Percentiles rank a stretch among this genome's conserved stretches.
Evolutionary conservation across 2,329 filamentous ascomycete species (phyloP).

Genomic region (Venturia pyrina): DNA sequence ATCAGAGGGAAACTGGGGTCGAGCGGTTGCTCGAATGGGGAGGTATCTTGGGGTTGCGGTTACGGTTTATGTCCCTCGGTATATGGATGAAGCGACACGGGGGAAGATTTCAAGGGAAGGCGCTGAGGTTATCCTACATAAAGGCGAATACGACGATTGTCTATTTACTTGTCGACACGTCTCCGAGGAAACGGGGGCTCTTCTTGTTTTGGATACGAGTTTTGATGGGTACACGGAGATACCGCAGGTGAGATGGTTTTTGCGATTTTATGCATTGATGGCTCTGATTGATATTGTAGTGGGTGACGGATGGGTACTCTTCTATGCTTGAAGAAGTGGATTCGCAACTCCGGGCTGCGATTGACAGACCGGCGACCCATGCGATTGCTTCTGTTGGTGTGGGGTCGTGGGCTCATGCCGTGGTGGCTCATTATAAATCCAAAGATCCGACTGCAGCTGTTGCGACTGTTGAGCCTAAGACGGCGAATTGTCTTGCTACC

Average conservation of each 20-base stretch:
- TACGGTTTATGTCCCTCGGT: slow-evolving; percentile 52
- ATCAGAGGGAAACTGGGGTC: slow-evolving; percentile 69
- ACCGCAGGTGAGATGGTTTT: slow-evolving; percentile 37
- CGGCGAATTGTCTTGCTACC: slow-evolving; percentile 48
- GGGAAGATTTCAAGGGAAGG: slow-evolving; percentile 52
- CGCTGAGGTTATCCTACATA: slow-evolving; percentile 44
- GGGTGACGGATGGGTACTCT: slow-evolving; percentile 69
- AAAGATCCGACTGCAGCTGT: slow-evolving; percentile 30
- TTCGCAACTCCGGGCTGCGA: slow-evolving; percentile 41
- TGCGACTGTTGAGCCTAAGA: slow-evolving; percentile 61
- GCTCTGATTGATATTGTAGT: slow-evolving; percentile 28
- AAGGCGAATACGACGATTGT: slow-evolving; percentile 55
- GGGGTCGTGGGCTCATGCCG: slow-evolving; percentile 62
- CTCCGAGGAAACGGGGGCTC: slow-evolving; percentile 28
- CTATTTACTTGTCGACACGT: slow-evolving; percentile 41
- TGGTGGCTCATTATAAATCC: slow-evolving; percentile 54
- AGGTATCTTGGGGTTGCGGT: slow-evolving; percentile 45
- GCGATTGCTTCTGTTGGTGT: slow-evolving; percentile 61
- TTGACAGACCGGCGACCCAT: slow-evolving; percentile 32
- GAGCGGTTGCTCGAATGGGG: slow-evolving; percentile 62
- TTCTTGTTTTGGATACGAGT: slow-evolving; percentile 60
- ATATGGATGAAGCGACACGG: slow-evolving; percentile 45
- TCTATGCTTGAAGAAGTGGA: slow-evolving; percentile 64
- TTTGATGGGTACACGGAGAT: slow-evolving; percentile 58
- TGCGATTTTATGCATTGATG: neutral